Base-by-base conservation (phyloP, 129 eudicot species). In the Silybum marianum region DNA sequence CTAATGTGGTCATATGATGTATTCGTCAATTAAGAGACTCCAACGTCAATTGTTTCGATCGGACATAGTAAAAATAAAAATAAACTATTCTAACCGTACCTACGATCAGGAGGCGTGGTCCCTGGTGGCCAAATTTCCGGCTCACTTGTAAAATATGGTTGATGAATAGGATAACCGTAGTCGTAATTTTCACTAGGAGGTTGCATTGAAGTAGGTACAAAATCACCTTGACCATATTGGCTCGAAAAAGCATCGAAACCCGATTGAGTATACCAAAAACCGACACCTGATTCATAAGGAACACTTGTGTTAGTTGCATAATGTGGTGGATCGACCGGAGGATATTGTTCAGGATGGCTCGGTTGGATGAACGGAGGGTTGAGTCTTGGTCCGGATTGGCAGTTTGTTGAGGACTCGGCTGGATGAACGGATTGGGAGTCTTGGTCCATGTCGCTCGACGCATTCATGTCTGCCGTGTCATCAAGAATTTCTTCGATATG, bases 71-170 rank as follows among this genome's bases (percentile, higher is more conserved):
- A 42, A 42, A 9, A 42, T 6, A 21, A 60, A 6, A 22, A n/a
- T n/a, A 16, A 22, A 39, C 63, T 77, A 66, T 32, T 70, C 73
- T 83, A 83, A 62, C 34, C 42, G 54, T 78, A 84, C 76, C 80
- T 34, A 79, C 25, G 58, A 80, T 60, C 44, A 19, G 73, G 38
- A 51, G 78, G 84, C 9, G 6, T 32, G 60, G 72, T 70, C 75
- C 88, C 88, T 21, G 88, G 85, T 40, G 88, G 85, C 74, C 78
- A 76, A 26, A 80, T 0, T 75, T 44, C 40, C 3, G 72, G 78
- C 63, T 42, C 13, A 13, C 75, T 62, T 19, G 74, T 58, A 48
- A 65, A 84, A 23, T 80, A 79, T 9, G 82, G 74, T 74, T 46
- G 76, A 78, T 74, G 66, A 7, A 39, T 28, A 8, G 75, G 8